Conservation (phyloP, 164 flowering plant genomes). For the Vitis rupestris region DNA sequence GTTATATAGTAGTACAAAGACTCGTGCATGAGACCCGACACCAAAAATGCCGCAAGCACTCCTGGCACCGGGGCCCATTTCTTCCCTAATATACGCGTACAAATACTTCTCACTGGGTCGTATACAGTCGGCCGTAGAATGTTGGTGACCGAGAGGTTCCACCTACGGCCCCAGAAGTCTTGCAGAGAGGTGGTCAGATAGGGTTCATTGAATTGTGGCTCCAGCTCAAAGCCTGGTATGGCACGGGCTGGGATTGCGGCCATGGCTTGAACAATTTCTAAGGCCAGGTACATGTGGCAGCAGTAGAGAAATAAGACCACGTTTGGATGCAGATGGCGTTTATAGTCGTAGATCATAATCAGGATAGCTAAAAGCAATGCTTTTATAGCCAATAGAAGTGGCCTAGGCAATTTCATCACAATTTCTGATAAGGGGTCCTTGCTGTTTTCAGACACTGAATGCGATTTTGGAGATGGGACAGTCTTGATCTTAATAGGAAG, state of each 20-base stretch:
- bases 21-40: too few species aligned
- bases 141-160: conserved; percentile 61
- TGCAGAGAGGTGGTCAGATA: conserved; percentile 57
- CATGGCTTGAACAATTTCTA: conserved; percentile 30
- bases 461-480: not conserved
- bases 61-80: conserved; percentile 17
- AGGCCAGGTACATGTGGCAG: conserved; percentile 25
- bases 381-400: conserved; percentile 6
- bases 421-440: not conserved
- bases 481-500: conserved; percentile 36
- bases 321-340: conserved; percentile 13
- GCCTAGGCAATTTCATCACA: not conserved
- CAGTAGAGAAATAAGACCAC: conserved; percentile 28
- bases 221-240: conserved; percentile 38
- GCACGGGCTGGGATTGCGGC: conserved; percentile 14
- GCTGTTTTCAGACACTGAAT: not conserved
- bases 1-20: too few species aligned
- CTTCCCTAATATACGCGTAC: conserved; percentile 6
- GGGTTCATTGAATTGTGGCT: conserved; percentile 55
- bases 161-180: conserved; percentile 66
- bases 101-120: conserved; percentile 19
- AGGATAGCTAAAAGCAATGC: conserved; percentile 10
- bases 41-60: too few species aligned
- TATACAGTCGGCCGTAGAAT: conserved; percentile 51
- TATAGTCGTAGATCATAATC: conserved; percentile 17